A percentile compares a stretch with the other conserved stretches of the same genome.
These are phyloP conservation scores for Zymoseptoria ardabiliae DNA, from an alignment of 2,329 filamentous ascomycete species.

Conservation along the genomic window DNA sequence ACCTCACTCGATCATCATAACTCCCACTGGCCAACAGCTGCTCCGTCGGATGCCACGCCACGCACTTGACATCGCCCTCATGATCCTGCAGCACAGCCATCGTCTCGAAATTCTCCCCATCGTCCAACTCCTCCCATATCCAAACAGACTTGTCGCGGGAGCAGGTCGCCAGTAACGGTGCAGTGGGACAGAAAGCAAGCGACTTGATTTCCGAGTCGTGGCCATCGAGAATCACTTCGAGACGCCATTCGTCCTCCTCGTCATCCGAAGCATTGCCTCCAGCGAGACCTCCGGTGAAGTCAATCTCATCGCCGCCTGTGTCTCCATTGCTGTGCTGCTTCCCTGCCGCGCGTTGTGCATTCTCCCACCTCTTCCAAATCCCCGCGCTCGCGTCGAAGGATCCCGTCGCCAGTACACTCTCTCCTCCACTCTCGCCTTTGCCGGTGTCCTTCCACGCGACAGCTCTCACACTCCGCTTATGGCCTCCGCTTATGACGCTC, in stretches of 20 bases:
- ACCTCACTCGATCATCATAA: conserved; percentile 83
- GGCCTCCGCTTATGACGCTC: conserved; percentile 74
- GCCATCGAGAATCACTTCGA: conserved; percentile 84
- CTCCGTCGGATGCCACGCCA: conserved; percentile 79
- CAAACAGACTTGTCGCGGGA: conserved; percentile 89
- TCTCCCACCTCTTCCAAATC: conserved; percentile 59
- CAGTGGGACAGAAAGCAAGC: conserved; percentile 65
- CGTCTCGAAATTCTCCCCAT: conserved; percentile 94
- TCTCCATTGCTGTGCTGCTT: conserved; percentile 17
- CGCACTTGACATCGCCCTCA: conserved; percentile 88
- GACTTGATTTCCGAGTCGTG: conserved; percentile 91
- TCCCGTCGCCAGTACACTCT: conserved; percentile 78
- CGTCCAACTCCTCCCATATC: conserved; percentile 93
- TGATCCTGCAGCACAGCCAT: conserved; percentile 92
- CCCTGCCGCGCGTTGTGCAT: conserved; percentile 27
- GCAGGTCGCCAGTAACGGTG: conserved; percentile 79
- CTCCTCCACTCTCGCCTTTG: conserved; percentile 46
- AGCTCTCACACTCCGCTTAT: conserved; percentile 81
- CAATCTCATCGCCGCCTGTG: conserved; percentile 17
- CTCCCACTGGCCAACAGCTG: conserved; percentile 80
- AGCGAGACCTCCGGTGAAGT: conserved; percentile 28
- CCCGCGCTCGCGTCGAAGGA: conserved; percentile 92
- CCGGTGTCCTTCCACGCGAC: conserved; percentile 76
- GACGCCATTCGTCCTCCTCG: conserved; percentile 80
- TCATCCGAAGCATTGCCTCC: conserved; percentile 29